Percentiles rank a stretch among this genome's conserved stretches.
These are phyloP conservation scores for Xylaria intraflava DNA, from an alignment of 495 filamentous ascomycete genomes.

Conservation along the genomic window DNA sequence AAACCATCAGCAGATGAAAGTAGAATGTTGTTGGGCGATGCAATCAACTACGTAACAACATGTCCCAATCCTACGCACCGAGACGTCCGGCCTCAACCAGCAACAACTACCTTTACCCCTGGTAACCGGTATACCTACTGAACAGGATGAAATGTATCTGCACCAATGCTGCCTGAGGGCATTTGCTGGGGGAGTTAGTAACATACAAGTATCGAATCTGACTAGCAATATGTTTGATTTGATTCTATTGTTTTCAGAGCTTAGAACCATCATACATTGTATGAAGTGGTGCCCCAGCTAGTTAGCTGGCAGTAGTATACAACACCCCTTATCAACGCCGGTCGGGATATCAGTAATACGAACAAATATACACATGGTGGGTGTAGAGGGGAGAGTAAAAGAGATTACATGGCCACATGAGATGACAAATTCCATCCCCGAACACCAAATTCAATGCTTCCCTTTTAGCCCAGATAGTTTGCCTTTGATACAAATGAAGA, in stretches of 20 bases:
- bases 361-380: slow-evolving; percentile 19
- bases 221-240: not conserved
- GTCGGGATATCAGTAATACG: slow-evolving; percentile 24
- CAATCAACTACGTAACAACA: too few species aligned
- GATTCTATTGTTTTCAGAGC: not conserved
- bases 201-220: not conserved
- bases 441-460: slow-evolving; percentile 32
- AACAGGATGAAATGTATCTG: too few species aligned
- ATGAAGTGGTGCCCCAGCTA: slow-evolving; percentile 4
- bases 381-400: slow-evolving; percentile 23
- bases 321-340: slow-evolving; percentile 24
- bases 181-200: not conserved
- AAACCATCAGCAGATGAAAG: too few species aligned
- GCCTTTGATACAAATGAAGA: slow-evolving; percentile 28
- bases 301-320: slow-evolving; percentile 23
- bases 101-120: too few species aligned
- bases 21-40: too few species aligned
- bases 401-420: slow-evolving; percentile 23
- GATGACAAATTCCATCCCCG: slow-evolving; percentile 19
- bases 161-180: not conserved
- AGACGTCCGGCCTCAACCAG: too few species aligned
- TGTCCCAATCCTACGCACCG: too few species aligned
- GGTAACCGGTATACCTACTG: too few species aligned
- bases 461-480: slow-evolving; percentile 21
- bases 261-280: slow-evolving; percentile 8